A percentile compares a stretch with the other conserved stretches of the same genome.
phyloP scores from a whole-genome alignment of 2,329 filamentous ascomycete species.

The Colletotrichum tropicale region DNA sequence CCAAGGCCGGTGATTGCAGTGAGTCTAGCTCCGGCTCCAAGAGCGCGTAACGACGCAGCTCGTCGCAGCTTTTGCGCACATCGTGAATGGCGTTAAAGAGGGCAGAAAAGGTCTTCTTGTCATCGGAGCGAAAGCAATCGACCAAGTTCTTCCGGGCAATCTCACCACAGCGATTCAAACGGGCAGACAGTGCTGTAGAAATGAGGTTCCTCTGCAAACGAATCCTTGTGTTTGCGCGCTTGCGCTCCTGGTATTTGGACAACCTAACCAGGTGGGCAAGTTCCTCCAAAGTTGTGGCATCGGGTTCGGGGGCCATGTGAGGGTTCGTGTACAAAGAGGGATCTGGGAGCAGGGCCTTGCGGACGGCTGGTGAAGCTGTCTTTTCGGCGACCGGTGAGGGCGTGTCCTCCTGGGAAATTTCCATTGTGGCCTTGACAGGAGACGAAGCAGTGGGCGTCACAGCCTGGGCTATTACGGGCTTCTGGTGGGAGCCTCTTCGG shows the following conservation, averaged over 20 bases:
- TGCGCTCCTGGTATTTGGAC: slow-evolving; percentile 82
- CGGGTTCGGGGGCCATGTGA: slow-evolving; percentile 62
- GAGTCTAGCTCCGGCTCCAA: slow-evolving; percentile 75
- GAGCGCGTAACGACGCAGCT: slow-evolving; percentile 71
- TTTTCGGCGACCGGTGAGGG: slow-evolving; percentile 40
- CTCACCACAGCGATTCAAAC: slow-evolving; percentile 76
- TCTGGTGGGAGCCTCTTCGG: slow-evolving; percentile 45
- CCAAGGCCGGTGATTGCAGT: slow-evolving; percentile 55
- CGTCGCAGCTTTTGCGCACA: slow-evolving; percentile 78
- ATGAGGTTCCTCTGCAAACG: slow-evolving; percentile 77
- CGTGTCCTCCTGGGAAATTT: slow-evolving; percentile 26
- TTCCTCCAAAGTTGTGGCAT: slow-evolving; percentile 75
- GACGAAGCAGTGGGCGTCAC: slow-evolving; percentile 31
- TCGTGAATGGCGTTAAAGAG: slow-evolving; percentile 81
- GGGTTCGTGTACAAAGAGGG: slow-evolving; percentile 70
- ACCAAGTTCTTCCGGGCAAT: slow-evolving; percentile 77
- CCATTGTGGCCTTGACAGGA: slow-evolving; percentile 22
- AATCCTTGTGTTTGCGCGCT: slow-evolving; percentile 73
- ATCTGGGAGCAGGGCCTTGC: slow-evolving; percentile 62
- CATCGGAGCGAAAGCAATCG: slow-evolving; percentile 78
- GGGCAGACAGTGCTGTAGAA: slow-evolving; percentile 75
- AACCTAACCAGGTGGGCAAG: slow-evolving; percentile 79
- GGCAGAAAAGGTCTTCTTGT: slow-evolving; percentile 77
- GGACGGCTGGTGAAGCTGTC: slow-evolving; percentile 47
- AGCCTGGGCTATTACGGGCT: slow-evolving; percentile 55